Conservation (phyloP, 768 basidiomycete species). For the Boletus coccyginus region DNA sequence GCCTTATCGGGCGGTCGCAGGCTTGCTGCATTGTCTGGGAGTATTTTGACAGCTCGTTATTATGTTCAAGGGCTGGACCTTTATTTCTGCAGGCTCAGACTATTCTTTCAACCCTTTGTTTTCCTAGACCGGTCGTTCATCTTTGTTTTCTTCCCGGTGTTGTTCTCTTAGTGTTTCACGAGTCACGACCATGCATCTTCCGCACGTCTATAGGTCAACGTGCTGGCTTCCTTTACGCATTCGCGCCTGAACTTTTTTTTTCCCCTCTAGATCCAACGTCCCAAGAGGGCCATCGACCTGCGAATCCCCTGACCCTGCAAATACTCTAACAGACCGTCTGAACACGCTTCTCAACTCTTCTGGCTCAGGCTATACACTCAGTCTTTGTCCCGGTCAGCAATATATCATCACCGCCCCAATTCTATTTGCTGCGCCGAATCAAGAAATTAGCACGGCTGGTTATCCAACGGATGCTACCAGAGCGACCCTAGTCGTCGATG, state of each 20-base stretch:
- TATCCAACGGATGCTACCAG: conserved; percentile 67
- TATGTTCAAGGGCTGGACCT: neutral
- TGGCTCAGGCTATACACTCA: conserved; percentile 62
- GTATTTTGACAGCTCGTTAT: neutral
- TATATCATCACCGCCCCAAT: conserved; percentile 70
- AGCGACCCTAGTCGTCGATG: conserved; percentile 68
- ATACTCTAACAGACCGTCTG: conserved; percentile 61
- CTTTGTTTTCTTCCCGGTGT: neutral
- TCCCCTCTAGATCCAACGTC: neutral
- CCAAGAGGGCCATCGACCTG: conserved; percentile 17
- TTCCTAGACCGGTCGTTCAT: neutral
- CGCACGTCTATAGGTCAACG: conserved; percentile 8
- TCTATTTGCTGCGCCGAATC: conserved; percentile 59
- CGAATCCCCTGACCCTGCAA: conserved; percentile 52
- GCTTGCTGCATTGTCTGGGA: no score
- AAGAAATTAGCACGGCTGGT: conserved; percentile 81
- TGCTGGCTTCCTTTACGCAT: neutral
- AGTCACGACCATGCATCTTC: conserved; percentile 11
- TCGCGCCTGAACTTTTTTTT: conserved; percentile 1
- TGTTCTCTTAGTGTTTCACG: neutral
- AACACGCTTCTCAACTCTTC: conserved; percentile 64
- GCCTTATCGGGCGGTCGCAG: no score
- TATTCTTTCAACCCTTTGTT: neutral
- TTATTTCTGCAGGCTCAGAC: neutral
- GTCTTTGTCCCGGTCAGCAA: conserved; percentile 58